phyloP scores from a whole-genome alignment of 73 alveolate genomes.

The Tetrahymena borealis region DNA sequence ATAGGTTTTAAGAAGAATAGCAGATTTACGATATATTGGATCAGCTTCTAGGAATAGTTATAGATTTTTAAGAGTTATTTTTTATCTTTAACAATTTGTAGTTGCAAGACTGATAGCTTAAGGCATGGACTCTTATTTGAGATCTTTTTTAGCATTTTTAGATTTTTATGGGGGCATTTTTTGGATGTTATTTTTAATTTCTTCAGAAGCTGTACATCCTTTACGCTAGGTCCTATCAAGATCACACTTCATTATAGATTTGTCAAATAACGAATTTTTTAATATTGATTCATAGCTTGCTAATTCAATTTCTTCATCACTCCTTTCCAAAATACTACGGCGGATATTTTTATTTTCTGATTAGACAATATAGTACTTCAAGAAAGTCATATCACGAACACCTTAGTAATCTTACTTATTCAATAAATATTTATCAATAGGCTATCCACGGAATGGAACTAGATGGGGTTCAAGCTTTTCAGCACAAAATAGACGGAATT shows the following conservation, averaged over 20 bases:
- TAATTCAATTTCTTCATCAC: background rate
- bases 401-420: background rate
- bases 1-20: background rate
- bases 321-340: background rate
- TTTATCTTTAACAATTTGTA: background rate
- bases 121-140: background rate
- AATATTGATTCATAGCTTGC: background rate
- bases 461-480: background rate
- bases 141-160: background rate
- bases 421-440: background rate
- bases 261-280: background rate
- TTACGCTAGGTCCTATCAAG: background rate
- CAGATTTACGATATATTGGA: background rate
- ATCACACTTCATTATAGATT: background rate
- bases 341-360: background rate
- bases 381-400: background rate
- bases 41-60: background rate
- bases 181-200: background rate
- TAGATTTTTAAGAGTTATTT: background rate
- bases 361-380: background rate
- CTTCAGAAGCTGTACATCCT: background rate
- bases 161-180: background rate
- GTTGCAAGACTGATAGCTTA: background rate
- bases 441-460: background rate
- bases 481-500: background rate